phyloP scores from a whole-genome alignment of 352 stramenopile genomes.

The Phytophthora litchii region DNA sequence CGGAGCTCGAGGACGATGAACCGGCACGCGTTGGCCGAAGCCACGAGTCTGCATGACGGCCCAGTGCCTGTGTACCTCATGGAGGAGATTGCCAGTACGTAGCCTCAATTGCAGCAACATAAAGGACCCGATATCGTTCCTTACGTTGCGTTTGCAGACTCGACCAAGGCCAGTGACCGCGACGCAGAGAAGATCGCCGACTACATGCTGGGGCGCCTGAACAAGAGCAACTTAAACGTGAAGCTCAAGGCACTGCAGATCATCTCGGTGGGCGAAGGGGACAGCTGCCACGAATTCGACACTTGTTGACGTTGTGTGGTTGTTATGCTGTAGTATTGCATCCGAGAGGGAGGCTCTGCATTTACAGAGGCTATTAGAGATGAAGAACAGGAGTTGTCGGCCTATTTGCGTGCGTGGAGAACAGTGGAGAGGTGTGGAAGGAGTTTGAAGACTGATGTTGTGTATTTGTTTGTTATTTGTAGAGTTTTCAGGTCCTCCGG shows the following conservation, averaged over 20 bases:
- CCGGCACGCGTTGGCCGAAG: constrained; percentile 77
- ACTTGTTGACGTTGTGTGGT: constrained; percentile 11
- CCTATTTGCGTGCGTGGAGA: constrained; percentile 69
- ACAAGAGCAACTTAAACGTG: constrained; percentile 86
- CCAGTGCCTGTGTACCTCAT: constrained; percentile 85
- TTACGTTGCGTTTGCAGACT: constrained; percentile 39
- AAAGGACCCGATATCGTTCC: background rate
- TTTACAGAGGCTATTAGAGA: constrained; percentile 70
- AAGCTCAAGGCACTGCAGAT: constrained; percentile 89
- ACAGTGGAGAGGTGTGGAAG: background rate
- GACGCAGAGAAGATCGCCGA: constrained; percentile 83
- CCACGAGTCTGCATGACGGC: constrained; percentile 84
- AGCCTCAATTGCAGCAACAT: background rate
- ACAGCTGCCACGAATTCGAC: background rate
- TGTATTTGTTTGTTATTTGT: constrained; percentile 12
- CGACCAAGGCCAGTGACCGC: constrained; percentile 63
- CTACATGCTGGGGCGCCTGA: constrained; percentile 73
- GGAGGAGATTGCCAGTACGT: constrained; percentile 83
- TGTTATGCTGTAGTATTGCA: constrained; percentile 62
- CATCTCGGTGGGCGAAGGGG: constrained; percentile 59
- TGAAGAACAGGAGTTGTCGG: constrained; percentile 69
- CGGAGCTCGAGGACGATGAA: constrained; percentile 59
- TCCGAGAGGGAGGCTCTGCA: constrained; percentile 65
- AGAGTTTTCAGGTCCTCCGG: constrained; percentile 80
- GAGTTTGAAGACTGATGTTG: background rate